A percentile compares a stretch with the other conserved stretches of the same genome.
Evolutionary conservation across 2,329 filamentous ascomycete species (phyloP).

Genomic region (Pleomassaria siparia): DNA sequence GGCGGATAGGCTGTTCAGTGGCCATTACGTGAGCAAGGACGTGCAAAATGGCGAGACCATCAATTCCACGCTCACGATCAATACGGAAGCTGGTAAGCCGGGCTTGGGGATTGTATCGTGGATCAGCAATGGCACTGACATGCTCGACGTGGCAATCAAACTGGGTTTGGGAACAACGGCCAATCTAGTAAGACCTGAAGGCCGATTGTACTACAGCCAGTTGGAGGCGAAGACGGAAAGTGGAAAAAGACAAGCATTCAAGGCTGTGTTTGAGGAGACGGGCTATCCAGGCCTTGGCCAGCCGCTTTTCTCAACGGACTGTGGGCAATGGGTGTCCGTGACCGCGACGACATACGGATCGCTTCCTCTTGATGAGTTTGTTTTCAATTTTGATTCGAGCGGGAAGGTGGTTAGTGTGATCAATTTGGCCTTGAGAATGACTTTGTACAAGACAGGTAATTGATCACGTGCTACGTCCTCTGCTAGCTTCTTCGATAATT

Average conservation of each 20-base stretch:
- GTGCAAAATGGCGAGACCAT: neutral
- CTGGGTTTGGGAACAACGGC: constrained; percentile 13
- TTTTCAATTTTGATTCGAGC: constrained; percentile 22
- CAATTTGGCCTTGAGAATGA: constrained; percentile 23
- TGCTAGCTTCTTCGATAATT: no score
- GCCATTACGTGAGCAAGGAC: constrained; percentile 12
- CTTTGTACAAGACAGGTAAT: constrained; percentile 13
- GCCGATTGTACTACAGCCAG: constrained; percentile 24
- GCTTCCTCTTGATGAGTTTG: constrained; percentile 26
- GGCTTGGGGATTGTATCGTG: constrained; percentile 16
- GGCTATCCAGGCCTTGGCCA: constrained; percentile 15
- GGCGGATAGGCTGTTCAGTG: constrained; percentile 13
- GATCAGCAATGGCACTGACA: constrained; percentile 21
- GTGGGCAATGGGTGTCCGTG: constrained; percentile 25
- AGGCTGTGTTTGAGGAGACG: constrained; percentile 26
- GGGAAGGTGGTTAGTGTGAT: constrained; percentile 23
- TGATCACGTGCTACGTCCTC: no score
- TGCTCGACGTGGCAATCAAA: constrained; percentile 17
- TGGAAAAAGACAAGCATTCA: constrained; percentile 19
- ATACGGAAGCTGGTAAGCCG: constrained; percentile 10
- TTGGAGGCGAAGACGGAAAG: constrained; percentile 17
- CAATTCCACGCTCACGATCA: constrained; percentile 14
- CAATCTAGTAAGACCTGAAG: constrained; percentile 11
- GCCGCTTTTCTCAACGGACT: constrained; percentile 22
- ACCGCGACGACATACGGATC: constrained; percentile 25